Conservation (phyloP, 805 yeast species). For the Lachancea kluyveri region DNA sequence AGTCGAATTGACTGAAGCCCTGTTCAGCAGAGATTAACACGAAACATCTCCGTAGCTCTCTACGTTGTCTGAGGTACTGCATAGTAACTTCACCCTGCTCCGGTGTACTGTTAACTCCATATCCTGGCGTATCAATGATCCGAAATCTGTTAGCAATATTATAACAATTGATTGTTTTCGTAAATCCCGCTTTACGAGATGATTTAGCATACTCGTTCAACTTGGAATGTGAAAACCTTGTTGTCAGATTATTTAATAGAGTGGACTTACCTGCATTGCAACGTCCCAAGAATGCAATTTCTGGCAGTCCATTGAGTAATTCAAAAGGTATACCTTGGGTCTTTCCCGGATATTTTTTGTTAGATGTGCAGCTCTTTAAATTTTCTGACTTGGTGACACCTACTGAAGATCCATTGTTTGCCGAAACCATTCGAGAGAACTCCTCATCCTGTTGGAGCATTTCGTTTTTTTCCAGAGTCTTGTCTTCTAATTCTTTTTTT, state of each 20-base stretch:
- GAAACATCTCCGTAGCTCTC: slow-evolving; percentile 50
- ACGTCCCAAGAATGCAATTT: slow-evolving; percentile 69
- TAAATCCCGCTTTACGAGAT: slow-evolving; percentile 50
- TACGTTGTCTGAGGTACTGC: slow-evolving; percentile 52
- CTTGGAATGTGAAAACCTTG: slow-evolving; percentile 30
- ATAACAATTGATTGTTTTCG: slow-evolving; percentile 62
- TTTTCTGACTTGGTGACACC: slow-evolving; percentile 10
- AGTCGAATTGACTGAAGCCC: slow-evolving; percentile 57
- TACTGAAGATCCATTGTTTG: slow-evolving; percentile 6
- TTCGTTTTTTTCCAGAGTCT: slow-evolving; percentile 10
- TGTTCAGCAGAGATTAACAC: slow-evolving; percentile 54
- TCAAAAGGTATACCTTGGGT: slow-evolving; percentile 26
- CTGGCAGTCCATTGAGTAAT: slow-evolving; percentile 48
- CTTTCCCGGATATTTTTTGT: slow-evolving; percentile 23
- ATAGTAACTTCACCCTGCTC: slow-evolving; percentile 66
- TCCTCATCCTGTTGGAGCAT: slow-evolving; percentile 4
- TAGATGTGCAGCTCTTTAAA: too few species aligned
- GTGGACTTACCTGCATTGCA: slow-evolving; percentile 88
- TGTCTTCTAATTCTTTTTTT: slow-evolving; percentile 8
- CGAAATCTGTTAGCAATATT: slow-evolving; percentile 58
- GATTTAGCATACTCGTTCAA: slow-evolving; percentile 43
- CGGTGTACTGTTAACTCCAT: slow-evolving; percentile 62
- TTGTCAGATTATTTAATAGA: slow-evolving; percentile 54
- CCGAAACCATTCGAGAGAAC: neutral
- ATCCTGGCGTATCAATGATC: slow-evolving; percentile 85